Conservation (phyloP, 148 eudicot species). For the Limonium bicolor region DNA sequence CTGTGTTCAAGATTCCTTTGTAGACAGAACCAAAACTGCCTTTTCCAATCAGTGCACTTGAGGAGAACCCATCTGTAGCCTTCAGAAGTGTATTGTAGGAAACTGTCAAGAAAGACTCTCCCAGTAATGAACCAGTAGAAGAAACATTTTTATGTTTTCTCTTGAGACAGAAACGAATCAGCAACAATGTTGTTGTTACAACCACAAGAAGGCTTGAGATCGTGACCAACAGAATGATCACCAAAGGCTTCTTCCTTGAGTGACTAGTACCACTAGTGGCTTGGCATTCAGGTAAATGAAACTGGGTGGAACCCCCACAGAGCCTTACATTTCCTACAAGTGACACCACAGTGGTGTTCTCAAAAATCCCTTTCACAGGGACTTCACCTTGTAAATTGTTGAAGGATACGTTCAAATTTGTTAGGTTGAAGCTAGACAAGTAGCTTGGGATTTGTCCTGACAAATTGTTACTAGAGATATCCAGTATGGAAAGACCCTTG, state of each 20-base stretch:
- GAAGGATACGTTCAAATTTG: conserved; percentile 10
- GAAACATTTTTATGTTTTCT: conserved; percentile 4
- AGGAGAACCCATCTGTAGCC: conserved; percentile 18
- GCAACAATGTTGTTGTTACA: not conserved
- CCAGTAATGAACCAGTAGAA: not conserved
- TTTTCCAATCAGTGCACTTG: conserved; percentile 8
- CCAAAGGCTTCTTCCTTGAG: not conserved
- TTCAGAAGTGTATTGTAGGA: conserved; percentile 10
- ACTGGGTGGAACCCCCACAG: conserved; percentile 22
- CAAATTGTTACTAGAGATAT: conserved; percentile 24
- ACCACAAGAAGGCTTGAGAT: not conserved
- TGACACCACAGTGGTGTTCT: conserved; percentile 13
- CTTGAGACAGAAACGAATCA: not conserved
- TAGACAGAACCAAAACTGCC: conserved; percentile 16
- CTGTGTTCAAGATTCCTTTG: conserved; percentile 6
- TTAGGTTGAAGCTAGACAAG: conserved; percentile 3
- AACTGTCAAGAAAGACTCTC: conserved; percentile 2
- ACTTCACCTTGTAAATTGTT: conserved; percentile 29
- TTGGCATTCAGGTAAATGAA: conserved; percentile 17
- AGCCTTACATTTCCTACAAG: conserved; percentile 21
- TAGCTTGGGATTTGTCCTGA: conserved; percentile 22
- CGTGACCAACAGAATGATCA: not conserved
- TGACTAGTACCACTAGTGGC: too few species aligned
- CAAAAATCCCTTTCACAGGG: conserved; percentile 19
- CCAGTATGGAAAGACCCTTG: conserved; percentile 10